Conservation (phyloP, 257 asterid genomes). For the Rehmannia glutinosa region DNA sequence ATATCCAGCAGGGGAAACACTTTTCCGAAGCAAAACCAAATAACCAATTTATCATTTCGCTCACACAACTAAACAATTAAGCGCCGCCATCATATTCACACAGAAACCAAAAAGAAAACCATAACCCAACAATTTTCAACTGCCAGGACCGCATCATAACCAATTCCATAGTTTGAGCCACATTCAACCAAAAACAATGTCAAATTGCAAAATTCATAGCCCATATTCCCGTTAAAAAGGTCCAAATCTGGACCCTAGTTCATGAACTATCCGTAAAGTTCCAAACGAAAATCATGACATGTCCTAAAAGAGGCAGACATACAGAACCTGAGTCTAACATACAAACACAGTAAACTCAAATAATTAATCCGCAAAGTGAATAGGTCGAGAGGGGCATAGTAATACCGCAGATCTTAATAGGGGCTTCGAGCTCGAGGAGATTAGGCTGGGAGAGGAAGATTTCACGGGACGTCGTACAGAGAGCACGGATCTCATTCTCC, state of each 20-base stretch:
- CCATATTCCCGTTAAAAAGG: neutral
- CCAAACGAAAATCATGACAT: neutral
- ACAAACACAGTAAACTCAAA: too few relatives aligned
- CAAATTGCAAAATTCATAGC: too few relatives aligned
- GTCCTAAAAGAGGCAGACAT: neutral
- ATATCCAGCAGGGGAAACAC: too few relatives aligned
- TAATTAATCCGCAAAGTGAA: neutral
- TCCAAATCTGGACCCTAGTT: constrained; percentile 8
- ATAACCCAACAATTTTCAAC: neutral
- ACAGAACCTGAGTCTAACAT: too few relatives aligned
- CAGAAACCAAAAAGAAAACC: constrained; percentile 9
- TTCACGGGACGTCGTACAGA: constrained; percentile 71
- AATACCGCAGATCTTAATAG: constrained; percentile 96
- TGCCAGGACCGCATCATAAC: neutral
- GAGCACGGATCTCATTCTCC: constrained; percentile 86
- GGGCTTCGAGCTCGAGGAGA: constrained; percentile 95
- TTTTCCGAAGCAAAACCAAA: too few relatives aligned
- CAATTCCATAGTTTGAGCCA: neutral
- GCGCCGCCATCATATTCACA: neutral
- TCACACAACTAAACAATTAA: neutral
- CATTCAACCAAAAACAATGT: neutral
- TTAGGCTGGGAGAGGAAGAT: constrained; percentile 90
- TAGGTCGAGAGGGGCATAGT: neutral
- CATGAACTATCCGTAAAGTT: neutral
- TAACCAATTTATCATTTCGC: too few relatives aligned